Evolutionary conservation across 1,139 yeast genomes (phyloP).

Genomic region (Candida tropicalis): DNA sequence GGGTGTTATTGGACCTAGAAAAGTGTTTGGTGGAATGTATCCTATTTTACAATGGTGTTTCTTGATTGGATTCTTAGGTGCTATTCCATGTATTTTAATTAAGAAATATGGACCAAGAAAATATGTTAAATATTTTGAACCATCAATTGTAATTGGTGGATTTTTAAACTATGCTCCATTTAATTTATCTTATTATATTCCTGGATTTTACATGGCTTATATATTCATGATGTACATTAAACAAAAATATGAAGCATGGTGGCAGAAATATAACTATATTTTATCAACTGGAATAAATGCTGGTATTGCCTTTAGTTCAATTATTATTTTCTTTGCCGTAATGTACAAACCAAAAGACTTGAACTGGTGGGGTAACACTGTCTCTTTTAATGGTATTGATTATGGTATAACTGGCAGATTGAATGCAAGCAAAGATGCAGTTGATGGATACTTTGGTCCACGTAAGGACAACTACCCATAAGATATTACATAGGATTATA

Average conservation of each 20-base stretch:
- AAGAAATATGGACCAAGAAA: slow-evolving; percentile 36
- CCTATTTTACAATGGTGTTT: slow-evolving; percentile 53
- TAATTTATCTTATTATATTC: slow-evolving; percentile 50
- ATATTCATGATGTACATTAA: slow-evolving; percentile 52
- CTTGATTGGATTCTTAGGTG: slow-evolving; percentile 54
- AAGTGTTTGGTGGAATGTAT: slow-evolving; percentile 49
- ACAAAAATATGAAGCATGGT: slow-evolving; percentile 50
- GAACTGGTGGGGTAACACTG: slow-evolving; percentile 65
- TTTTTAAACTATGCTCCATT: slow-evolving; percentile 47
- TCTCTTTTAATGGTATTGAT: slow-evolving; percentile 42
- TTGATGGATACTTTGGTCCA: slow-evolving; percentile 52
- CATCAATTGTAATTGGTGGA: slow-evolving; percentile 47
- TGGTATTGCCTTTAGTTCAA: slow-evolving; percentile 53
- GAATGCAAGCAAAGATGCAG: slow-evolving; percentile 25
- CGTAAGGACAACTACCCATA: slow-evolving; percentile 18
- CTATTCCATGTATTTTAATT: slow-evolving; percentile 43
- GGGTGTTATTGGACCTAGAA: slow-evolving; percentile 66
- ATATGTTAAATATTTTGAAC: slow-evolving; percentile 41
- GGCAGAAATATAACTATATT: slow-evolving; percentile 62
- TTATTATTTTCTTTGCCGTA: slow-evolving; percentile 58
- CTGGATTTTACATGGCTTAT: slow-evolving; percentile 43
- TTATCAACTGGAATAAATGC: slow-evolving; percentile 52
- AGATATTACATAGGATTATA: slow-evolving; percentile 1
- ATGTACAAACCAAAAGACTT: slow-evolving; percentile 42
- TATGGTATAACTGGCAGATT: slow-evolving; percentile 23